phyloP scores from a whole-genome alignment of 176 grass and related monocot species.

The Secale cereale region DNA sequence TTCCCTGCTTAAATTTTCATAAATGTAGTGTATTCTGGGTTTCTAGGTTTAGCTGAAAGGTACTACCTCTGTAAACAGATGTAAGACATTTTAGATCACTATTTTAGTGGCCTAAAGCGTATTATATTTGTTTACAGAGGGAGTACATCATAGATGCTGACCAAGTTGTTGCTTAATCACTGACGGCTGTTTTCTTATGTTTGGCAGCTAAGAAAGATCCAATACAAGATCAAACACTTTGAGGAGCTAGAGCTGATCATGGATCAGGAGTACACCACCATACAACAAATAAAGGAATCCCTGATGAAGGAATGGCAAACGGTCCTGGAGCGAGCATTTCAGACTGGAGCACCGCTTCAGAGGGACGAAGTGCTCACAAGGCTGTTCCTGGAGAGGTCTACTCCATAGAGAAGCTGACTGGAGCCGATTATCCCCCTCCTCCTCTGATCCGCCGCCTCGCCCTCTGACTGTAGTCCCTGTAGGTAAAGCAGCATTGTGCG shows the following conservation, averaged over 20 bases:
- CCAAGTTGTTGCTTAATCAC: constrained; percentile 1
- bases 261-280: constrained; percentile 59
- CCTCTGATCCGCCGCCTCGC: background rate
- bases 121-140: too few relatives aligned
- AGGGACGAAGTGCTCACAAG: constrained; percentile 61
- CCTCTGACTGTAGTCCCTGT: constrained; percentile 28
- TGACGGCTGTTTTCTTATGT: background rate
- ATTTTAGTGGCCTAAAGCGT: too few relatives aligned
- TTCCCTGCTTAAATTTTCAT: constrained; percentile 1
- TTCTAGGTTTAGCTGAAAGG: constrained; percentile 1
- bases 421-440: background rate
- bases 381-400: constrained; percentile 41
- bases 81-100: too few relatives aligned
- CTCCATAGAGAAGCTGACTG: constrained; percentile 30
- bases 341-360: constrained; percentile 57
- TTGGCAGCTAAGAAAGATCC: constrained; percentile 79
- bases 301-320: constrained; percentile 69
- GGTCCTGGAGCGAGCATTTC: constrained; percentile 54
- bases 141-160: background rate
- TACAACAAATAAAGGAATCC: constrained; percentile 63
- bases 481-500: constrained; percentile 22
- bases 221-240: constrained; percentile 85
- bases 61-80: too few relatives aligned
- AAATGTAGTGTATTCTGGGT: background rate
- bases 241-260: constrained; percentile 77